Percentiles rank a stretch among this genome's conserved stretches.
These are phyloP conservation scores for Staphylotrichum longicolle DNA, from an alignment of 495 filamentous ascomycete genomes.

Conservation along the genomic window DNA sequence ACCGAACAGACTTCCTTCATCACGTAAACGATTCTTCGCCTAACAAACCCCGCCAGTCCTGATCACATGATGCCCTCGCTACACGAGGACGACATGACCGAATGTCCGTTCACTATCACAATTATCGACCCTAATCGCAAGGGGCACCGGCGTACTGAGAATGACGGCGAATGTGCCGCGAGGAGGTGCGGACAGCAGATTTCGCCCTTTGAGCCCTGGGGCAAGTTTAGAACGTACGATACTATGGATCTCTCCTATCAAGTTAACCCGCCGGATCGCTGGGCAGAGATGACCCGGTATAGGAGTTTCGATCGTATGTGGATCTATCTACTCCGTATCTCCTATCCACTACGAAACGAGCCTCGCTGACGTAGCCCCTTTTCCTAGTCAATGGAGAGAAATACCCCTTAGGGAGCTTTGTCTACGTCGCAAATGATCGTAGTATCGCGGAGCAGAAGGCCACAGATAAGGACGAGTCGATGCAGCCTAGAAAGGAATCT, in stretches of 20 bases:
- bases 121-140: constrained; percentile 40
- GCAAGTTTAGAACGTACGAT: constrained; percentile 47
- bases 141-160: constrained; percentile 40
- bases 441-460: constrained; percentile 52
- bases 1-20: too few species aligned
- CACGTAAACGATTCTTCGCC: too few species aligned
- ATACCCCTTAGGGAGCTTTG: constrained; percentile 58
- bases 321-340: neutral
- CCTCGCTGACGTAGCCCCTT: constrained; percentile 6
- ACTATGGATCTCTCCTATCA: constrained; percentile 53
- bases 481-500: constrained; percentile 42
- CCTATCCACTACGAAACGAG: neutral
- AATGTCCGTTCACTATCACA: constrained; percentile 35
- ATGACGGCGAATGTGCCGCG: constrained; percentile 35
- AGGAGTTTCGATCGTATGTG: constrained; percentile 62
- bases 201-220: constrained; percentile 45
- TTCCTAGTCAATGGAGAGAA: constrained; percentile 55
- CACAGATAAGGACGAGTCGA: constrained; percentile 40
- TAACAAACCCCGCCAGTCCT: too few species aligned
- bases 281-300: constrained; percentile 60
- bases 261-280: constrained; percentile 52
- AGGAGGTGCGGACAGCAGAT: constrained; percentile 40
- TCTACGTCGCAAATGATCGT: constrained; percentile 57
- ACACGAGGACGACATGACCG: constrained; percentile 41
- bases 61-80: too few species aligned